Base-by-base conservation (phyloP, 2,329 filamentous ascomycete genomes). In the Trichoderma simmonsii region DNA sequence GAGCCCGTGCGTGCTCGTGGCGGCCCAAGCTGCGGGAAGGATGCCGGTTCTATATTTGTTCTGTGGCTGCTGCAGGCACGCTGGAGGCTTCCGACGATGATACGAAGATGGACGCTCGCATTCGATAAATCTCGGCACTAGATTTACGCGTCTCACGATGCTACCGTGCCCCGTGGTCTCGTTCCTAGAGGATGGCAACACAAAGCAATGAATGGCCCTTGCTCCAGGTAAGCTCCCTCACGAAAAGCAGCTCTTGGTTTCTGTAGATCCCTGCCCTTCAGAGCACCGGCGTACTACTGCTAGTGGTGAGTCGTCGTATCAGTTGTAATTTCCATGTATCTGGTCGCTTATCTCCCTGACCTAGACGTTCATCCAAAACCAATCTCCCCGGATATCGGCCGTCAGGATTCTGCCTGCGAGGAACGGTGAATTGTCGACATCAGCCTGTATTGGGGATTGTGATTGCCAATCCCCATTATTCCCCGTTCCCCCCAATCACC, bases 251-350 rank as follows among this genome's bases (percentile, higher is more conserved):
- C 8, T 60, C 65, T 68, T 32, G 56, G 26, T 9, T 34, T 43
- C 48, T 39, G 65, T 43, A 60, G 65, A 69, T 69, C 65, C 65
- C 56, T 69, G 56, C 65, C 65, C 8, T 69, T 61, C 26, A 61
- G 7, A 69, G 65, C 34, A 48, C 54, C 34, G 54, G 32, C 18
- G 26, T n/a, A 15, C 14, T 32, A 34, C 56, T 51, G 43, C 36
- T 39, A 34, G 64, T 59, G 26, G n/a, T 26, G 39, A 36, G 32
- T 43, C 34, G 65, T 30, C 18, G 48, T 54, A 54, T 62, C 67
- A 70, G 36, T 70, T 62, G 57, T 69, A 70, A 70, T 70, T 62
- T 70, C 67, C 67, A 70, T 24, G 67, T 54, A 70, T 70, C 67
- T 62, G 28, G 43, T 70, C 57, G 67, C 67, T 70, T 62, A 70